A percentile compares a stretch with the other conserved stretches of the same genome.
These are phyloP conservation scores for Monilinia fructicola DNA, from an alignment of 2,329 filamentous ascomycete species.

Conservation along the genomic window DNA sequence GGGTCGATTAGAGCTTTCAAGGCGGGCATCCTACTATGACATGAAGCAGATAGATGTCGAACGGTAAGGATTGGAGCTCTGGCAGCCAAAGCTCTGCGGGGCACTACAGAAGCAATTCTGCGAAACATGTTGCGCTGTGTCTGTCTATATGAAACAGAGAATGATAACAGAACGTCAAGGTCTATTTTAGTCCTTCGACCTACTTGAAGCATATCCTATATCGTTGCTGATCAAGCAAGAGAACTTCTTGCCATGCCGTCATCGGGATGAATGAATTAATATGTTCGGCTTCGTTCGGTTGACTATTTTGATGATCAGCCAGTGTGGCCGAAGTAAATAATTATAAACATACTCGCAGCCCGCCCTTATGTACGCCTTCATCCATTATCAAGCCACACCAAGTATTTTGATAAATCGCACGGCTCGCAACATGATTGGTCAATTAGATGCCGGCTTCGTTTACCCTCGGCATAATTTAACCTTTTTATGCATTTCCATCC, in stretches of 20 bases:
- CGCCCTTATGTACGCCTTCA: too few relatives aligned
- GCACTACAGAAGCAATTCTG: slow-evolving; percentile 34
- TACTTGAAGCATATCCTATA: too few relatives aligned
- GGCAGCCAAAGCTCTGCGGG: slow-evolving; percentile 32
- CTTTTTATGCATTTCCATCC: too few relatives aligned
- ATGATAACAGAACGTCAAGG: not conserved
- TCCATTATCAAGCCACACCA: fast-evolving
- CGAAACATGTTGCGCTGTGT: slow-evolving; percentile 37
- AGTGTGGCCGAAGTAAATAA: not conserved
- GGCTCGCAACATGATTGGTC: not conserved
- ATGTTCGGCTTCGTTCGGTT: slow-evolving; percentile 16
- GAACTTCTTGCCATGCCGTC: not conserved
- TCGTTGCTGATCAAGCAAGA: slow-evolving; percentile 5
- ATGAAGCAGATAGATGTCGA: slow-evolving; percentile 32
- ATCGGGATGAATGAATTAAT: not conserved
- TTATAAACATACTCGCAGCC: not conserved
- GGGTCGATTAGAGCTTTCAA: slow-evolving; percentile 35
- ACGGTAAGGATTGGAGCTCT: slow-evolving; percentile 28
- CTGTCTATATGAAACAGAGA: slow-evolving; percentile 7
- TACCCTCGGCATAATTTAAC: slow-evolving; percentile 17
- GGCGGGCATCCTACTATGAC: slow-evolving; percentile 33
- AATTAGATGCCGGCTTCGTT: slow-evolving; percentile 3
- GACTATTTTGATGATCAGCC: not conserved
- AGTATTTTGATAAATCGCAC: fast-evolving
- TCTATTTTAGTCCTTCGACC: not conserved